phyloP scores from a whole-genome alignment of 768 basidiomycete genomes.

The Dendrothele bispora region DNA sequence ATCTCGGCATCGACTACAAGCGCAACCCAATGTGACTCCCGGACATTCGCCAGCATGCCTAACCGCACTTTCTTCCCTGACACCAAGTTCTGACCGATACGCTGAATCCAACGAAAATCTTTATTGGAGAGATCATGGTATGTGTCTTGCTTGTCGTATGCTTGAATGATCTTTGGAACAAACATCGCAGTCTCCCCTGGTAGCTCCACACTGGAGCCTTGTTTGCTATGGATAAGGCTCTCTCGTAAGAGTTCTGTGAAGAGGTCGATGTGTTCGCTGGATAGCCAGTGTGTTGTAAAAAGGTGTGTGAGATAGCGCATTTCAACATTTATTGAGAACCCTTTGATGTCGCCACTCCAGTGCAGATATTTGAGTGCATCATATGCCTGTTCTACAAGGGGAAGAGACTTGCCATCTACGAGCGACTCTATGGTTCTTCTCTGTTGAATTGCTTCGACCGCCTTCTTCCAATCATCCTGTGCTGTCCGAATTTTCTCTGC shows the following conservation, averaged over 20 bases:
- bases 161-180: background rate
- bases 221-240: too few species aligned
- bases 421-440: too few species aligned
- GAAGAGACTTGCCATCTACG: too few species aligned
- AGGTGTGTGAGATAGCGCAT: background rate
- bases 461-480: background rate
- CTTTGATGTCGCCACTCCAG: background rate
- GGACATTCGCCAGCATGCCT: background rate
- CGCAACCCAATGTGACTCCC: background rate
- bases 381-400: too few species aligned
- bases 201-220: too few species aligned
- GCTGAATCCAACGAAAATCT: background rate
- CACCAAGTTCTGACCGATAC: background rate
- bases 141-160: background rate
- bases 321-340: background rate
- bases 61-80: background rate
- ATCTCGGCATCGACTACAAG: background rate
- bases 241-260: too few species aligned
- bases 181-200: too few species aligned
- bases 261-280: background rate
- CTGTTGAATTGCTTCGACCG: background rate
- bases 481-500: background rate
- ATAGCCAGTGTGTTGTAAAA: background rate
- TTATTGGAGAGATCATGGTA: background rate
- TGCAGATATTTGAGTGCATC: background rate